These are phyloP conservation scores for Clathrospora elynae DNA, from an alignment of 2,329 filamentous ascomycete species.

Conservation along the genomic window DNA sequence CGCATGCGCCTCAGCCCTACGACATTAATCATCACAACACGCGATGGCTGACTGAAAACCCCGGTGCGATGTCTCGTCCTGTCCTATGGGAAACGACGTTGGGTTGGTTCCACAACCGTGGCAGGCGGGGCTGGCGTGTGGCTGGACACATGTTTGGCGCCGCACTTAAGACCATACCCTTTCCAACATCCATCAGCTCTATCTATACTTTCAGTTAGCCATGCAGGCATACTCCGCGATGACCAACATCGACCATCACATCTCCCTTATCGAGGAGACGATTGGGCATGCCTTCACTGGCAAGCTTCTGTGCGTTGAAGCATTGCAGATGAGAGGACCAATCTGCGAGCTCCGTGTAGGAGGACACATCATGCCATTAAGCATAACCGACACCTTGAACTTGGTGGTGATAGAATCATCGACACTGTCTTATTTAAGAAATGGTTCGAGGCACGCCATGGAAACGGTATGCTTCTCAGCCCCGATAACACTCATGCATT, in stretches of 20 bases:
- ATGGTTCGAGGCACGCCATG: not conserved
- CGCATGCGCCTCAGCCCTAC: not conserved
- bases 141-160: too few relatives aligned
- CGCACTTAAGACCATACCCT: too few relatives aligned
- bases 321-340: constrained; percentile 1
- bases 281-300: not conserved
- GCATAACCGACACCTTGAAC: not conserved
- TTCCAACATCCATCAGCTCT: not conserved
- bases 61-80: not conserved
- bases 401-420: not conserved
- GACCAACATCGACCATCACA: constrained; percentile 1
- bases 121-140: too few relatives aligned
- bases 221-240: not conserved
- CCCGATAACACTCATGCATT: too few relatives aligned
- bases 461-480: not conserved
- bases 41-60: too few relatives aligned
- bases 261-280: not conserved
- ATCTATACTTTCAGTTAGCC: not conserved
- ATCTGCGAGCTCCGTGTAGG: not conserved
- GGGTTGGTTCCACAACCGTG: too few relatives aligned
- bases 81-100: not conserved
- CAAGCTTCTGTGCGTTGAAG: constrained; percentile 3
- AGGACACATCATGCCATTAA: not conserved
- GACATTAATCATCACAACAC: not conserved
- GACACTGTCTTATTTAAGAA: not conserved